Conservation (phyloP, 2,329 filamentous ascomycete genomes). For the Arthroderma sp. region DNA sequence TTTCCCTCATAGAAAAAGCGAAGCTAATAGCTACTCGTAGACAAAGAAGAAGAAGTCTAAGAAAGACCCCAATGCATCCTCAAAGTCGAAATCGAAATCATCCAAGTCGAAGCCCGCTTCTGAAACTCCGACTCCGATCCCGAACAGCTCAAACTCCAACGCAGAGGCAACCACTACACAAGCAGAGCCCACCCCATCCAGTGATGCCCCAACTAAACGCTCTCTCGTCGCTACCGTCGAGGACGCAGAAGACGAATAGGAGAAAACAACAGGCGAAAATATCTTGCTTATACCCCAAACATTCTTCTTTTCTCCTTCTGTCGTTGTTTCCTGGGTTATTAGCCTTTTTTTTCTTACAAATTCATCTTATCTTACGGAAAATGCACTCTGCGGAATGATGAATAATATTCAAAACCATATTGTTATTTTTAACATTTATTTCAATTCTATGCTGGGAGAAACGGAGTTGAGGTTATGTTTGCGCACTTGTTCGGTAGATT, state of each 20-base stretch:
- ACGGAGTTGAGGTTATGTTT: too few species aligned
- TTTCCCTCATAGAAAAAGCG: not conserved
- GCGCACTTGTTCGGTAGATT: too few species aligned
- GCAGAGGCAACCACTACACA: constrained; percentile 17
- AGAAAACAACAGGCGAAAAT: not conserved
- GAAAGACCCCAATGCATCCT: constrained; percentile 8
- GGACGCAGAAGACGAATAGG: constrained; percentile 30
- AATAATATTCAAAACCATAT: too few species aligned
- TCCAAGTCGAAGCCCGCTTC: not conserved
- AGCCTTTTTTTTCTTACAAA: not conserved
- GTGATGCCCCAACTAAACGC: constrained; percentile 24
- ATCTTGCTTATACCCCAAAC: constrained; percentile 1
- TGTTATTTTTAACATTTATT: too few species aligned
- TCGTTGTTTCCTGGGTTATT: not conserved
- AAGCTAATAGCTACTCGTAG: constrained; percentile 14
- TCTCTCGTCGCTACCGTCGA: constrained; percentile 33
- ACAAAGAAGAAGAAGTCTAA: constrained; percentile 29
- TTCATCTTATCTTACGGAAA: constrained; percentile 2
- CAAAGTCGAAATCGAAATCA: constrained; percentile 7
- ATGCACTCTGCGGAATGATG: not conserved
- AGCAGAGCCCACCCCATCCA: constrained; percentile 23
- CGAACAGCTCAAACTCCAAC: not conserved
- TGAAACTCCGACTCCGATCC: not conserved
- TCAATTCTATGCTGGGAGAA: too few species aligned
- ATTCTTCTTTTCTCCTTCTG: not conserved